Base-by-base conservation (phyloP, 371 early-diverging fungal species). In the Mucor mucedo region DNA sequence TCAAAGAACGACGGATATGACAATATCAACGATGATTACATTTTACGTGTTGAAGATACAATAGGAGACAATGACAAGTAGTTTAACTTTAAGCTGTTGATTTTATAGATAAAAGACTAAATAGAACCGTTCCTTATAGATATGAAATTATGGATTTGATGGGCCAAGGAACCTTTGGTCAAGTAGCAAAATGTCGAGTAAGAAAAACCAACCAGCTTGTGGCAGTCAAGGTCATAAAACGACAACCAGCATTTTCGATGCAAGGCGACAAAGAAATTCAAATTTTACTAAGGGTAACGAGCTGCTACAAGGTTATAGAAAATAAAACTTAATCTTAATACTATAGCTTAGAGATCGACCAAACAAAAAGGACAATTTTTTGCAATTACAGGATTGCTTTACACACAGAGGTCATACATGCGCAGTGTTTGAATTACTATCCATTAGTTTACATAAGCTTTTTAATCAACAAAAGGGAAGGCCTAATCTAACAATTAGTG, bases 151-250 rank as follows among this genome's bases (percentile, higher is more conserved):
- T 94, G 52, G 98, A 97, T 70, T 79, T 93, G 29, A 80, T 99
- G 48, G 99, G 99, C 1, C 91, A 90, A 75, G 99, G 99, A 9
- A 98, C 99, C 1, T 99, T 98, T 86, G 98, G 99, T 0, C 98
- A 98, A 78, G 99, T 99, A 0, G 97, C 93, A 16, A 95, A 94
- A 75, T 98, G 98, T 69, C 87, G 89, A 49, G 89, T 93, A 55
- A 56, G 93, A 49, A 86, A 86, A 55, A 94, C 95, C 4, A 87
- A 90, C 62, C 89, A 91, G 48, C 71, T 90, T n/a, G 91, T 94
- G 14, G 99, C 98, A 3, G 89, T 99, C 58, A 99, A 99, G 74
- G 92, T 99, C 14, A 94, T 99, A 62, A 98, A 98, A 72, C 97
- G 94, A 78, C 90, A 93, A 64, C 87, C 88, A 2, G 92, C 93